phyloP scores from a whole-genome alignment of 768 basidiomycete genomes.

The Holtermanniella nyarrowii region DNA sequence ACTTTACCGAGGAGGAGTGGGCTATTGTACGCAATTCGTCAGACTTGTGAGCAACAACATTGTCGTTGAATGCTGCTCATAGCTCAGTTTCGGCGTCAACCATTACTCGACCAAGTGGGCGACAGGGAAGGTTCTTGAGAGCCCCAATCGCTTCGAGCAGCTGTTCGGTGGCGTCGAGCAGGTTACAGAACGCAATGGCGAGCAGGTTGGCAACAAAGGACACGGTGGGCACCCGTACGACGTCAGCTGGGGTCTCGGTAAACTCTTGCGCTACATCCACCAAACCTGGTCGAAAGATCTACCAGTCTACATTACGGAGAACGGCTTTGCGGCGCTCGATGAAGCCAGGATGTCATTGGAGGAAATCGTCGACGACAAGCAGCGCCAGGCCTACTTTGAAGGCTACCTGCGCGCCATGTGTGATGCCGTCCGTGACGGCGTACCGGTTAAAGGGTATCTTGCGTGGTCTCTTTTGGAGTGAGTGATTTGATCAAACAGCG shows the following conservation, averaged over 20 bases:
- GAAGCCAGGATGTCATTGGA: slow-evolving; percentile 7
- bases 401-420: slow-evolving; percentile 11
- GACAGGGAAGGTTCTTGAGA: slow-evolving; percentile 5
- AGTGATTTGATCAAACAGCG: not conserved
- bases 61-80: too few relatives aligned
- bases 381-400: slow-evolving; percentile 9
- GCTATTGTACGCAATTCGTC: too few relatives aligned
- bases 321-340: slow-evolving; percentile 10
- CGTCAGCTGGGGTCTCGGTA: slow-evolving; percentile 19
- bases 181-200: slow-evolving; percentile 5
- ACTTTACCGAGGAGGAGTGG: too few relatives aligned
- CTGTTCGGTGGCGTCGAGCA: slow-evolving; percentile 4
- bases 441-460: slow-evolving; percentile 10
- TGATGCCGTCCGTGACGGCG: slow-evolving; percentile 7
- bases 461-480: slow-evolving; percentile 11
- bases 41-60: slow-evolving; percentile 3
- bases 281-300: slow-evolving; percentile 3
- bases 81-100: slow-evolving; percentile 3
- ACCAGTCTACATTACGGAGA: slow-evolving; percentile 11
- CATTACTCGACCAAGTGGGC: slow-evolving; percentile 6
- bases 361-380: slow-evolving; percentile 6
- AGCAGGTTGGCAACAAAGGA: slow-evolving; percentile 5
- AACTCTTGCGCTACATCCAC: slow-evolving; percentile 11
- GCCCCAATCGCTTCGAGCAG: not conserved
- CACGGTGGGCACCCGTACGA: slow-evolving; percentile 4